Evolutionary conservation across 2,329 filamentous ascomycete species (phyloP), one percentile per base, ranked within the genome.

Genomic region (Beauveria varroae): DNA sequence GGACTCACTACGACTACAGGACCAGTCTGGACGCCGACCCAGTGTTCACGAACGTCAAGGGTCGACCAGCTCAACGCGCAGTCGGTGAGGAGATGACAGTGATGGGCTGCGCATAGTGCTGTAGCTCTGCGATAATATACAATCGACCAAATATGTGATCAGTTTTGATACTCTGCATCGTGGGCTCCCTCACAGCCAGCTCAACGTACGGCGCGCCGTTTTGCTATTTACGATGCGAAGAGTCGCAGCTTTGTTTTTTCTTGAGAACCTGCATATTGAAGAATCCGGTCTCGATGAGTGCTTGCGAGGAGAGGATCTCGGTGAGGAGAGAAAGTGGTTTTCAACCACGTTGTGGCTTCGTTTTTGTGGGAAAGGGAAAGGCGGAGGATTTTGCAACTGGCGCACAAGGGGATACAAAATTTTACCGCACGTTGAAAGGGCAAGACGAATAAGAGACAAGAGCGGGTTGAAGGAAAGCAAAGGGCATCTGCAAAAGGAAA

Each of bases 1-100:
- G 67, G 91, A 97, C 75, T 93, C 91, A 57, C 81, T 98, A 68
- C 92, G 95, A 73, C 80, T 98, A 70, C 90, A 96, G 73, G 93
- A 98, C 74, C 90, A 83, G 68, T 65, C 69, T 40, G 87, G 90
- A 67, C 81, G 84, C 67, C 81, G 81, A 64, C 78, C 80, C 30
- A 72, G 72, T 53, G 70, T 77, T 62, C 83, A 86, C 67, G 85
- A 87, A 71, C 81, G 84, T 66, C 82, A 87, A 72, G 80, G 76
- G 68, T 86, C 84, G 65, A 79, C 80, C 69, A 78, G 83, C 64
- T 85, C 81, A 57, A 71, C 76, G 47, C 76, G 77, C 68, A 82
- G 79, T 68, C 77, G 79, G 73, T 80, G 76, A 75, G 52, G 58
- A 20, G 4, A 28, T 12, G 28, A 34, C n/a, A 34, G 46, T 46